Base-by-base conservation (phyloP, 1,139 yeast genomes). In the Komagataea norvegica region DNA sequence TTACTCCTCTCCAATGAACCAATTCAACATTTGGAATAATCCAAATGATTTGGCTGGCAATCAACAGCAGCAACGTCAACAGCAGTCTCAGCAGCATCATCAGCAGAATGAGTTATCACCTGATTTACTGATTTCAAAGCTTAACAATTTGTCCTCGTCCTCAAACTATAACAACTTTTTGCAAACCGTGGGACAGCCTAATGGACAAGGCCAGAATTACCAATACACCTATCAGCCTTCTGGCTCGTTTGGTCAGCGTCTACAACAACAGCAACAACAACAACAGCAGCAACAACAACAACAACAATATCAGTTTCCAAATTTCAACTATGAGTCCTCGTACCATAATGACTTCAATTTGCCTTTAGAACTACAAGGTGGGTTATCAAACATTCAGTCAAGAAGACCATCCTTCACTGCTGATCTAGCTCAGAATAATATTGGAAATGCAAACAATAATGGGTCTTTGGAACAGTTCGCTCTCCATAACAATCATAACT, bases 401-500 rank as follows among this genome's bases (percentile, higher is more conserved):
- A 66, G 85, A 57, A 66, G 85, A 56, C 84, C 84, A 23, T 68
- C 77, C 42, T 77, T 74, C 49, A 77, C 83, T 6, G 84, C 84
- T 8, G 85, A 78, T 24, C 45, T 47, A 35, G 36, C 43, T 1
- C 43, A 41, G 15, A 42, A 43, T 36, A 44, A 41, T 41, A 28
- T 15, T 21, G 27, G 33, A 35, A 41, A 22, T 38, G 23, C 17
- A 38, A 37, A 33, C 21, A 26, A 28, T 30, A 24, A 25, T 22
- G 43, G 37, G 37, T 26, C 41, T 2, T 18, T 38, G 16, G 44
- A 41, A 17, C 33, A 35, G 14, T 25, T 29, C 14, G 42, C 38
- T 1, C 33, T 36, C 9, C 40, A 35, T 3, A 39, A 42, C 25
- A 31, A 35, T 19, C 34, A 36, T 19, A 20, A 26, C n/a, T 33